phyloP scores from a whole-genome alignment of 345 rosid species.

The Boechera stricta region DNA sequence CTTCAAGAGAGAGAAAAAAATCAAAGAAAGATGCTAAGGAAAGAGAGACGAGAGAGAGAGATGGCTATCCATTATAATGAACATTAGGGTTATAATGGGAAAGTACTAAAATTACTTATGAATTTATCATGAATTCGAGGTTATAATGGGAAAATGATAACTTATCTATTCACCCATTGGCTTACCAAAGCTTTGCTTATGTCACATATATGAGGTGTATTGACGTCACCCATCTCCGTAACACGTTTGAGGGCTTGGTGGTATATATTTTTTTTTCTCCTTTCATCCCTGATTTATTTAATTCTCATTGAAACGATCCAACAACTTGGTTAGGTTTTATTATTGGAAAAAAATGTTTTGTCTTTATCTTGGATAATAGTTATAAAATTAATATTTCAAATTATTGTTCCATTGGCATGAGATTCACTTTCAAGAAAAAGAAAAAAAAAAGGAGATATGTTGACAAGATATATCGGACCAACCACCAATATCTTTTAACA shows the following conservation, averaged over 20 bases:
- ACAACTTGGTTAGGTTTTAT: slow-evolving; percentile 35
- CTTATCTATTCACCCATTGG: slow-evolving; percentile 7
- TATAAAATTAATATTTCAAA: neutral
- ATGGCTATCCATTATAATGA: slow-evolving; percentile 15
- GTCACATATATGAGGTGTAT: slow-evolving; percentile 3
- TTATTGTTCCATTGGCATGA: slow-evolving; percentile 24
- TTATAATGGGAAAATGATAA: slow-evolving; percentile 12
- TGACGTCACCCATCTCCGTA: slow-evolving; percentile 28
- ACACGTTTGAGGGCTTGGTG: slow-evolving; percentile 31
- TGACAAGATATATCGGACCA: slow-evolving; percentile 22
- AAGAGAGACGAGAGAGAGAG: slow-evolving; percentile 23
- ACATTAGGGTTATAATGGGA: slow-evolving; percentile 24
- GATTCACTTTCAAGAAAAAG: slow-evolving; percentile 27
- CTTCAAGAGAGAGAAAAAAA: neutral
- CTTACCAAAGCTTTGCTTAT: slow-evolving; percentile 21
- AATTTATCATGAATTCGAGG: neutral
- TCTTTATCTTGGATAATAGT: neutral
- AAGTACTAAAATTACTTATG: neutral
- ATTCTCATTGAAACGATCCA: slow-evolving; percentile 20
- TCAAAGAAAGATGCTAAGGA: slow-evolving; percentile 29
- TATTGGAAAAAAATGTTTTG: neutral
- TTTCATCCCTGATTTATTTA: slow-evolving; percentile 28
- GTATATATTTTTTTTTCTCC: neutral
- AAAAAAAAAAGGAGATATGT: neutral
- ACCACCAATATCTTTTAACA: neutral